Evolutionary conservation across 148 eudicot species (phyloP), one percentile per base, ranked within the genome.

Genomic region (Nepenthes gracilis): DNA sequence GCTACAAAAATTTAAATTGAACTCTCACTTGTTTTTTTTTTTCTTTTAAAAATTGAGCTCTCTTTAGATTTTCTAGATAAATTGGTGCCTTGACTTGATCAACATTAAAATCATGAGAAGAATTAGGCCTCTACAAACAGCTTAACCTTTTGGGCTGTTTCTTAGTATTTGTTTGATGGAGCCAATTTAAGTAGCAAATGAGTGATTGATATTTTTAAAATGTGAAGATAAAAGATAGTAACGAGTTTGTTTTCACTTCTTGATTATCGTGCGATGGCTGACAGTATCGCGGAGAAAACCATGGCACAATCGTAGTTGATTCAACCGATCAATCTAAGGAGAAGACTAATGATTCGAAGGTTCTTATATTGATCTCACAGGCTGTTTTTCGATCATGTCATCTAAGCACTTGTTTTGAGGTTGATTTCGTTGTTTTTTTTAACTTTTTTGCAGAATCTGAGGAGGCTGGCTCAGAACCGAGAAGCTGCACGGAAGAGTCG

Each of bases 401-500:
- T 50, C n/a, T 2, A 2, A 23, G 13, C 54, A 6, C n/a, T 51
- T 33, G 13, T 53, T 8, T 47, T 45, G 23, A 56, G 23, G 23
- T 23, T 23, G 23, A 53, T 69, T 61, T 36, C 12, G 7, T 14
- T 57, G 23, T 14, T 32, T 10, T 12, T 9, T 72, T 59, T 23
- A 37, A 14, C 33, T 23, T 0, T 33, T 51, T 40, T 36, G 49
- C 73, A 93, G 98, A 54, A 75, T 60, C 78, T 82, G 23, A 90
- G 95, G 47, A 76, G 99, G 70, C 68, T 94, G 61, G 99, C 90
- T 60, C 99, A 94, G 65, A 94, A 94, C 63, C 87, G 99, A 59
- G 99, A 94, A 80, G 99, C 99, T 67, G 99, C 99, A 33, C 75
- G 87, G 35, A 94, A 94, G 75, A 94, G 99, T 71, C 80, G 99